These are phyloP conservation scores for Hypoxylon rubiginosum DNA, from an alignment of 2,329 filamentous ascomycete genomes.

Conservation along the genomic window DNA sequence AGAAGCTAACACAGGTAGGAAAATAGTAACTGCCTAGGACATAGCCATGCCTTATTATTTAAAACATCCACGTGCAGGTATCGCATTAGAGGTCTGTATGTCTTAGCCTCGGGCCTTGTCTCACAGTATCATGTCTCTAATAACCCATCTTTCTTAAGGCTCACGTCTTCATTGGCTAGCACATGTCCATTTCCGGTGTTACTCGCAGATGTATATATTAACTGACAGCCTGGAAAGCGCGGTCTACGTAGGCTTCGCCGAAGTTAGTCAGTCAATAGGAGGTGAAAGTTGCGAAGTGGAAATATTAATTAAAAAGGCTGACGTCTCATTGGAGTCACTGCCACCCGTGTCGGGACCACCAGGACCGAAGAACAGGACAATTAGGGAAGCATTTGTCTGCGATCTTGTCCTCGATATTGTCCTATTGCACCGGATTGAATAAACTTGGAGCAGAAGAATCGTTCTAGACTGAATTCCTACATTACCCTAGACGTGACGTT, in stretches of 20 bases:
- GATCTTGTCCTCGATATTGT: background rate
- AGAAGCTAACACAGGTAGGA: background rate
- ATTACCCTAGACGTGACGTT: background rate
- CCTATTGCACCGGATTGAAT: background rate
- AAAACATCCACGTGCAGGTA: background rate
- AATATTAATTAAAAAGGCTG: constrained; percentile 1
- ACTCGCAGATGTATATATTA: constrained; percentile 9
- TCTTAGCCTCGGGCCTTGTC: constrained; percentile 9
- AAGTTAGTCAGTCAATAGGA: constrained; percentile 5
- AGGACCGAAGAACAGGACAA: background rate
- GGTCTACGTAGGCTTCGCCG: constrained; percentile 3
- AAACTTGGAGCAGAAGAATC: background rate
- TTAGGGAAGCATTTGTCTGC: background rate
- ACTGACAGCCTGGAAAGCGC: constrained; percentile 5
- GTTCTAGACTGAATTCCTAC: background rate
- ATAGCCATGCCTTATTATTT: background rate
- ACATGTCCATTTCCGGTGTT: background rate
- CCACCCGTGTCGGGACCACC: background rate
- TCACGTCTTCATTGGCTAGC: constrained; percentile 17
- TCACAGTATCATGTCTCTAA: background rate
- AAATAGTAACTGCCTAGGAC: background rate
- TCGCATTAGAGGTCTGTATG: background rate
- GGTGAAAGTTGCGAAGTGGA: constrained; percentile 14
- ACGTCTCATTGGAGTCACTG: background rate
- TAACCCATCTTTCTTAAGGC: background rate